These are phyloP conservation scores for Hydnomerulius pinastri DNA, from an alignment of 768 basidiomycete genomes.

Conservation along the genomic window DNA sequence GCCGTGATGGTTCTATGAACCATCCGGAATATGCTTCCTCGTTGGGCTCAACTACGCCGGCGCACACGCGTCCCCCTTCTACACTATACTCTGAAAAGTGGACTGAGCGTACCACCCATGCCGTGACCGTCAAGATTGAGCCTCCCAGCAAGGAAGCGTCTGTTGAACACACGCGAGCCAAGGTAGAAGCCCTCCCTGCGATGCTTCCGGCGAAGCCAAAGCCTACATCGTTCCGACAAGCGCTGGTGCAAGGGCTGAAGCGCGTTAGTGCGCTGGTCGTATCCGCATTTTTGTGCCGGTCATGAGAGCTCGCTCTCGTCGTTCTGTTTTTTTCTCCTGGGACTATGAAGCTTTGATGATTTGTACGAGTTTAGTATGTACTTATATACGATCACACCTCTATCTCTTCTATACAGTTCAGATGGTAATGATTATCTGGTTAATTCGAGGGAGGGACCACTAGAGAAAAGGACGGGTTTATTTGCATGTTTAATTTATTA, in stretches of 20 bases:
- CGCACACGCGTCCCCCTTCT: slow-evolving; percentile 30
- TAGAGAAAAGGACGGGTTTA: slow-evolving; percentile 19
- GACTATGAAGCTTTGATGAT: slow-evolving; percentile 25
- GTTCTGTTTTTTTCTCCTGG: slow-evolving; percentile 16
- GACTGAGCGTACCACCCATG: slow-evolving; percentile 27
- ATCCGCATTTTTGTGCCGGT: slow-evolving; percentile 31
- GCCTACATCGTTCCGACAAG: slow-evolving; percentile 22
- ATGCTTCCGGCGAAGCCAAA: slow-evolving; percentile 25
- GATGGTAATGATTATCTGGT: slow-evolving; percentile 6
- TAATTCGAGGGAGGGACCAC: slow-evolving; percentile 13
- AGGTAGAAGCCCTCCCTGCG: slow-evolving; percentile 18
- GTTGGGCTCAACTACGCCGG: slow-evolving; percentile 27
- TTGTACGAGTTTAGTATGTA: slow-evolving; percentile 27
- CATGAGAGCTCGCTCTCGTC: slow-evolving; percentile 17
- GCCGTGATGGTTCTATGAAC: slow-evolving; percentile 18
- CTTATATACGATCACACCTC: slow-evolving; percentile 9
- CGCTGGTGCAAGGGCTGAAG: slow-evolving; percentile 25
- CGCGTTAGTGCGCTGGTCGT: slow-evolving; percentile 31
- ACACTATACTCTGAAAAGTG: slow-evolving; percentile 34
- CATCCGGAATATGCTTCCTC: slow-evolving; percentile 28
- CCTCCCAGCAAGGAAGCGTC: slow-evolving; percentile 22
- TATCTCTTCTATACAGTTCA: slow-evolving; percentile 5
- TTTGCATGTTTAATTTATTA: slow-evolving; percentile 29
- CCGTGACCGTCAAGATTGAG: slow-evolving; percentile 24
- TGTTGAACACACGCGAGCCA: slow-evolving; percentile 22